Evolutionary conservation across 495 filamentous ascomycete genomes (phyloP).

Genomic region (Hyaloscypha finlandica): DNA sequence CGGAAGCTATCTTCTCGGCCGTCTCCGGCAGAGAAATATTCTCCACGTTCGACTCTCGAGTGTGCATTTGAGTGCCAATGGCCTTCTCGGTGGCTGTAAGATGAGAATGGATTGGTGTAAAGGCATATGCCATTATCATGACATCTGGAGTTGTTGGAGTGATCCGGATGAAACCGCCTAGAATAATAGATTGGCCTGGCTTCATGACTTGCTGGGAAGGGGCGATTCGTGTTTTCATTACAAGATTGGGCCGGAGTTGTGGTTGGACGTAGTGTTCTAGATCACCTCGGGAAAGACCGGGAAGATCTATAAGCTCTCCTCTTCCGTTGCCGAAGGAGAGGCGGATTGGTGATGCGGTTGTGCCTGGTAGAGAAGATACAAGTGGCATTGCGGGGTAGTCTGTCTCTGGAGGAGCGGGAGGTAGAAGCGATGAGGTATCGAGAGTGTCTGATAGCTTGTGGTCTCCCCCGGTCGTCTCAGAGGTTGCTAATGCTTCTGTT

Average conservation of each 20-base stretch:
- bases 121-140: slow-evolving; percentile 72
- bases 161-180: slow-evolving; percentile 87
- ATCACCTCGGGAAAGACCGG: slow-evolving; percentile 74
- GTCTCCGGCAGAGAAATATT: slow-evolving; percentile 60
- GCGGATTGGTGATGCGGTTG: slow-evolving; percentile 91
- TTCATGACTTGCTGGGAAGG: slow-evolving; percentile 72
- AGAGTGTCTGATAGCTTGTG: slow-evolving; percentile 4
- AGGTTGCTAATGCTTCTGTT: background rate
- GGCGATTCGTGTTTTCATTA: slow-evolving; percentile 72
- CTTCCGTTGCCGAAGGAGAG: slow-evolving; percentile 80
- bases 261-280: slow-evolving; percentile 68
- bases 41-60: slow-evolving; percentile 52
- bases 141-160: slow-evolving; percentile 67
- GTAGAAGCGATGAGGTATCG: slow-evolving; percentile 53
- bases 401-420: slow-evolving; percentile 70
- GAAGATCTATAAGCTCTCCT: slow-evolving; percentile 94
- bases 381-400: slow-evolving; percentile 78
- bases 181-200: slow-evolving; percentile 77
- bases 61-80: slow-evolving; percentile 61
- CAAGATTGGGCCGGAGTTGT: slow-evolving; percentile 62
- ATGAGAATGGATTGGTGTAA: slow-evolving; percentile 73
- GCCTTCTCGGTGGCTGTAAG: slow-evolving; percentile 79
- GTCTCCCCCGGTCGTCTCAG: slow-evolving; percentile 3
- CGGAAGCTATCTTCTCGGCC: slow-evolving; percentile 58
- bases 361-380: slow-evolving; percentile 85